Percentiles rank a stretch among this genome's conserved stretches.
These are phyloP conservation scores for Fistulinella staudtii DNA, from an alignment of 1,284 basidiomycete species.

Conservation along the genomic window DNA sequence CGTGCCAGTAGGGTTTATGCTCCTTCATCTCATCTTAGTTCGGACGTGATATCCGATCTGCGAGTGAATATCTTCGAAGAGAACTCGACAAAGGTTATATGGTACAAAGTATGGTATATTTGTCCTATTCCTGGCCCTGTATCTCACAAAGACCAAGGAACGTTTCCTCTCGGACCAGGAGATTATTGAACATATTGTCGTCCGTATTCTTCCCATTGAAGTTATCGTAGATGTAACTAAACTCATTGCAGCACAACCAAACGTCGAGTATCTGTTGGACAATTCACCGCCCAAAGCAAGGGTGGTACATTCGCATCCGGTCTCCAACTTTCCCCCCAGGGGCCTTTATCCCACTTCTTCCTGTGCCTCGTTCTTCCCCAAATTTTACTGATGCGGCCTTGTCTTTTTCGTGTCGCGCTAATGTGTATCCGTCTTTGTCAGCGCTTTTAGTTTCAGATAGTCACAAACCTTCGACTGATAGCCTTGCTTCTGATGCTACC, in stretches of 20 bases:
- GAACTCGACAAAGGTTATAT: conserved; percentile 53
- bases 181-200: conserved; percentile 69
- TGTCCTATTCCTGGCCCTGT: background rate
- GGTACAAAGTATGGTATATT: conserved; percentile 61
- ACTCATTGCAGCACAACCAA: conserved; percentile 51
- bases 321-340: conserved; percentile 62
- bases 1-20: background rate
- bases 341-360: conserved; percentile 59
- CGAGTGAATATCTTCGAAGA: conserved; percentile 62
- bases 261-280: conserved; percentile 64
- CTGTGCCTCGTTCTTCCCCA: conserved; percentile 51
- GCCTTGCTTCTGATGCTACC: conserved; percentile 34
- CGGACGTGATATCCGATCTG: conserved; percentile 72
- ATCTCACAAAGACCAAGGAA: conserved; percentile 47
- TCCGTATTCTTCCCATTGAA: conserved; percentile 34
- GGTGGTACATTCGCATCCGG: conserved; percentile 76
- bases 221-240: background rate
- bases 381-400: conserved; percentile 60
- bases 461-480: conserved; percentile 31
- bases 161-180: conserved; percentile 67
- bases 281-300: conserved; percentile 69
- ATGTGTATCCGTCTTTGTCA: conserved; percentile 26
- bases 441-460: background rate
- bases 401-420: conserved; percentile 60
- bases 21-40: conserved; percentile 38